phyloP scores from a whole-genome alignment of 2,329 filamentous ascomycete species.

The Capronia americana region DNA sequence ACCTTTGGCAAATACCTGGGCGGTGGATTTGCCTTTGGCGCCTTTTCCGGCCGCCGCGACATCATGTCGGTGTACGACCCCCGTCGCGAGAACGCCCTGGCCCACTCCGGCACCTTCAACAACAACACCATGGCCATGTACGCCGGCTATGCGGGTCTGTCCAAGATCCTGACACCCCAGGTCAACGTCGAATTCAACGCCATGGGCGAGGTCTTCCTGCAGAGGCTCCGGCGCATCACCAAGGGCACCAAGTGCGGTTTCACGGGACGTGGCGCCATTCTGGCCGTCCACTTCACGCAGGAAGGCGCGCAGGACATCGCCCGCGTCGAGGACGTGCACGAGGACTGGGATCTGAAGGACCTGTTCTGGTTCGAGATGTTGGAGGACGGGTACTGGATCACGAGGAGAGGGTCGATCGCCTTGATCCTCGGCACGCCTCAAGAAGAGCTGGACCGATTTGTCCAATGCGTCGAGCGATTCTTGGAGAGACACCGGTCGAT shows the following conservation, averaged over 20 bases:
- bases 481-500: too few species aligned
- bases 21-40: conserved; percentile 70
- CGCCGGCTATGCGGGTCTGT: conserved; percentile 12
- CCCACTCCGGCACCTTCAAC: conserved; percentile 16
- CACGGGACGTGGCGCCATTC: conserved; percentile 10
- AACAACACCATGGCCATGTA: conserved; percentile 21
- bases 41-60: conserved; percentile 65
- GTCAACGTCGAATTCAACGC: conserved; percentile 5
- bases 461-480: too few species aligned
- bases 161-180: conserved; percentile 4
- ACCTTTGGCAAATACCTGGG: conserved; percentile 71
- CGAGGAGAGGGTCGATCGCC: conserved; percentile 1
- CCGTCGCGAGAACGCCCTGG: background rate
- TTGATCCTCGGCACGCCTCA: too few species aligned
- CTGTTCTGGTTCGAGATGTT: conserved; percentile 22
- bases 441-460: too few species aligned
- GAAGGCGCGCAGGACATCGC: background rate
- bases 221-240: background rate
- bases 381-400: conserved; percentile 7
- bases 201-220: conserved; percentile 10
- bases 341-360: conserved; percentile 4
- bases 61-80: conserved; percentile 57
- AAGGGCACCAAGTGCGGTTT: background rate
- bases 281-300: conserved; percentile 14
- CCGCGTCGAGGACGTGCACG: background rate